Conservation (phyloP, 805 yeast genomes). For the Starmerella vaccinii region DNA sequence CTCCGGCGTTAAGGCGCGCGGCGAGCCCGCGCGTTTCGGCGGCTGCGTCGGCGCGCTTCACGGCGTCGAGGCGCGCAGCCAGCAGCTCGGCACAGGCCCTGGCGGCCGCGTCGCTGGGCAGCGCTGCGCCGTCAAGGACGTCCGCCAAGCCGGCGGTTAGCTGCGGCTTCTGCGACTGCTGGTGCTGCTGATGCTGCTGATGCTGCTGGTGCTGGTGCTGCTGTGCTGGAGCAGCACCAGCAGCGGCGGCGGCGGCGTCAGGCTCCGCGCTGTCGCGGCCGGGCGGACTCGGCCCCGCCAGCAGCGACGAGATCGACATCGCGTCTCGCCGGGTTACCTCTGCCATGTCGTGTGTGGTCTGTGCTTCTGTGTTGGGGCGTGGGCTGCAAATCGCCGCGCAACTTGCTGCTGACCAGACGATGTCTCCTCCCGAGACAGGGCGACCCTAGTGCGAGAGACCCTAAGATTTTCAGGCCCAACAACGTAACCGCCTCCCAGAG, state of each 20-base stretch:
- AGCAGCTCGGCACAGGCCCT: conserved; percentile 3
- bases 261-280: conserved; percentile 4
- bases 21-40: not conserved
- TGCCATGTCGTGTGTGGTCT: conserved; percentile 9
- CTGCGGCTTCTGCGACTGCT: not conserved
- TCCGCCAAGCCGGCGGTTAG: not conserved
- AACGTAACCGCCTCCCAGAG: conserved; percentile 6
- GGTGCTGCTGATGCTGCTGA: not conserved
- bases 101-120: conserved; percentile 8
- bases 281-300: conserved; percentile 10
- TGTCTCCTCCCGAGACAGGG: conserved; percentile 4
- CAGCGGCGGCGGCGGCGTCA: conserved; percentile 4
- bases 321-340: conserved; percentile 21
- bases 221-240: not conserved
- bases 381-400: conserved; percentile 1
- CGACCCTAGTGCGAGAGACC: conserved; percentile 6
- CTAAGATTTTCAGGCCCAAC: conserved; percentile 4
- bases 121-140: not conserved
- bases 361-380: not conserved
- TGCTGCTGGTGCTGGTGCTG: not conserved
- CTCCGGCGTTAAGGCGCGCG: conserved; percentile 2
- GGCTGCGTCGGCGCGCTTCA: not conserved
- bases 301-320: conserved; percentile 22
- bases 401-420: conserved; percentile 6
- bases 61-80: conserved; percentile 6